Evolutionary conservation across 306 rosid genomes (phyloP).

Genomic region (Psophocarpus tetragonolobus): DNA sequence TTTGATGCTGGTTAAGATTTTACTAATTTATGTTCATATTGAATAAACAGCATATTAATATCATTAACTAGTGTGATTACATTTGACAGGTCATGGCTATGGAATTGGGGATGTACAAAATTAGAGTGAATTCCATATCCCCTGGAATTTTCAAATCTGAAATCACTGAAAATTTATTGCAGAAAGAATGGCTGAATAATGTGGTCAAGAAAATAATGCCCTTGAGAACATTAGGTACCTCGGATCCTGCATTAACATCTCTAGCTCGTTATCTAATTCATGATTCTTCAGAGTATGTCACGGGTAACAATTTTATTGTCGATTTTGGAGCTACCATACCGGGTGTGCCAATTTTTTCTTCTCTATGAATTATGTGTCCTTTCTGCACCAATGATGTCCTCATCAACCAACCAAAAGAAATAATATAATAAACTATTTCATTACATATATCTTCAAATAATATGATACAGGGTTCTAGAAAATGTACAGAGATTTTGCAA

Average conservation of each 20-base stretch:
- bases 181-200: slow-evolving; percentile 70
- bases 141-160: slow-evolving; percentile 88
- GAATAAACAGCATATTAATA: slow-evolving; percentile 9
- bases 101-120: slow-evolving; percentile 67
- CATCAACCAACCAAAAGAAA: not conserved
- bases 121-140: slow-evolving; percentile 75
- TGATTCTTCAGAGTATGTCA: slow-evolving; percentile 67
- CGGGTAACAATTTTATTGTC: slow-evolving; percentile 69
- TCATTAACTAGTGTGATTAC: not conserved
- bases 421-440: not conserved
- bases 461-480: not conserved
- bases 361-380: slow-evolving; percentile 45
- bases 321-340: slow-evolving; percentile 71
- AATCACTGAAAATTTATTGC: slow-evolving; percentile 62
- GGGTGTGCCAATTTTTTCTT: slow-evolving; percentile 80
- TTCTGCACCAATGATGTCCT: no score
- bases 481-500: no score
- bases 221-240: slow-evolving; percentile 52
- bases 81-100: slow-evolving; percentile 71
- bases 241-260: slow-evolving; percentile 85
- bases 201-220: slow-evolving; percentile 62
- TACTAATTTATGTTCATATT: slow-evolving; percentile 1
- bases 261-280: slow-evolving; percentile 71
- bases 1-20: not conserved
- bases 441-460: not conserved